These are phyloP conservation scores for Trichoderma arundinaceum DNA, from an alignment of 2,329 filamentous ascomycete genomes.

Conservation along the genomic window DNA sequence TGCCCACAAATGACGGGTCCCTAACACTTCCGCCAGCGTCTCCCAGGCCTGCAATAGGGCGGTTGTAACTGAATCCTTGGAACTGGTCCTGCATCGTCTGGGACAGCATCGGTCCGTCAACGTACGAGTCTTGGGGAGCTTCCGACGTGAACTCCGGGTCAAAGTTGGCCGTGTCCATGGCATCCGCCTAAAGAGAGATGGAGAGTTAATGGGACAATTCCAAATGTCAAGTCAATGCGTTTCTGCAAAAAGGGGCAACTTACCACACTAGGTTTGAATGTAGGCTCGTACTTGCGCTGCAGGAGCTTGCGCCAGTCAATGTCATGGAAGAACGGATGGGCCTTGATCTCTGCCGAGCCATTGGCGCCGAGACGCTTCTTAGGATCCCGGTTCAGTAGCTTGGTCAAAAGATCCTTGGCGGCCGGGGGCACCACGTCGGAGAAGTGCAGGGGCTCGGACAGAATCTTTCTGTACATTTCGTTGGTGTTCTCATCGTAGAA, in stretches of 20 bases:
- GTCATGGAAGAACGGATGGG: constrained; percentile 97
- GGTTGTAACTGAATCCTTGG: constrained; percentile 94
- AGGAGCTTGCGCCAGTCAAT: constrained; percentile 98
- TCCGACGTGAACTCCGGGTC: constrained; percentile 91
- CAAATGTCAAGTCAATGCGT: background rate
- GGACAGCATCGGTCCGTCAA: constrained; percentile 89
- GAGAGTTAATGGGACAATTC: constrained; percentile 14
- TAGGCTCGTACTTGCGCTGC: constrained; percentile 97
- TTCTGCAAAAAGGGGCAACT: constrained; percentile 49
- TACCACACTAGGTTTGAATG: constrained; percentile 96
- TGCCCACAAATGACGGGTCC: constrained; percentile 75
- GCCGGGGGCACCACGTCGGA: constrained; percentile 92
- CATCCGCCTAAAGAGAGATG: constrained; percentile 65
- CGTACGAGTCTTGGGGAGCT: constrained; percentile 87
- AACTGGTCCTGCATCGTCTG: constrained; percentile 97
- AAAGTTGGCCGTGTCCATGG: constrained; percentile 91
- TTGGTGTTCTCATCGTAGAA: constrained; percentile 99
- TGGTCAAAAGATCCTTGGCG: constrained; percentile 88
- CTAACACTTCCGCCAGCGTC: constrained; percentile 94
- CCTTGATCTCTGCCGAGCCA: constrained; percentile 96
- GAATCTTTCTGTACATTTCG: constrained; percentile 99
- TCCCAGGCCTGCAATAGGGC: constrained; percentile 88
- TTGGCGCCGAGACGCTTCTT: constrained; percentile 88
- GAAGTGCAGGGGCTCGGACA: constrained; percentile 95
- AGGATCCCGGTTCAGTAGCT: constrained; percentile 90